Evolutionary conservation across 179 eudicot genomes (phyloP).

Genomic region (Dionaea muscipula): DNA sequence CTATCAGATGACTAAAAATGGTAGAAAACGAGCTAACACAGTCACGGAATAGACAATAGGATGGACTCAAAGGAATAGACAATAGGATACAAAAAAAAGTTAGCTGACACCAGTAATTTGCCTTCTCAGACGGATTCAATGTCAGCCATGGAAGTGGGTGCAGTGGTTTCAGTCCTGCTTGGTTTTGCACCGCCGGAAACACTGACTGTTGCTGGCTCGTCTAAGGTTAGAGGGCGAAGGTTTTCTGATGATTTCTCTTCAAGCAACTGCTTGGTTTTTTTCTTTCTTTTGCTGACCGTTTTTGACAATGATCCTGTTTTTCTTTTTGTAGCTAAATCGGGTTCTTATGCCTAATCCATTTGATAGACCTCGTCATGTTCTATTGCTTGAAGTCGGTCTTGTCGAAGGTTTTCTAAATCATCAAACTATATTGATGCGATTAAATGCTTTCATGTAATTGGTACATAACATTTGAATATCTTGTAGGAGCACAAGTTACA

Average conservation of each 20-base stretch:
- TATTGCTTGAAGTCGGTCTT: constrained; percentile 59
- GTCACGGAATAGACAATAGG: not conserved
- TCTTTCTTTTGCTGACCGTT: not conserved
- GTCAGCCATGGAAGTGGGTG: constrained; percentile 61
- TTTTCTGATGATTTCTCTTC: not conserved
- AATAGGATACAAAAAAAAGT: not conserved
- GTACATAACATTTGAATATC: not conserved
- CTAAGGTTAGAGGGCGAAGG: constrained; percentile 35
- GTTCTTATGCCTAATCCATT: constrained; percentile 83
- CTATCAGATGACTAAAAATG: not conserved
- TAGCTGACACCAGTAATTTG: constrained; percentile 5
- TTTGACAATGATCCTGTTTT: not conserved
- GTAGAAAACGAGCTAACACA: not conserved
- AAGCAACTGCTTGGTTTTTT: no score
- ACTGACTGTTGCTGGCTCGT: constrained; percentile 59
- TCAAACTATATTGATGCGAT: not conserved
- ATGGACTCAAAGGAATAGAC: not conserved
- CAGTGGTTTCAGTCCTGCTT: constrained; percentile 72
- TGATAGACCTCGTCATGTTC: constrained; percentile 70
- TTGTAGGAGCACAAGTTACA: constrained; percentile 38
- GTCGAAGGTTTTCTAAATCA: constrained; percentile 39
- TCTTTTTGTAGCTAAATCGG: constrained; percentile 58
- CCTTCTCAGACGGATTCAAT: constrained; percentile 40
- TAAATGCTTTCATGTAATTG: not conserved
- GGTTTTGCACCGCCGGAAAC: constrained; percentile 68